These are phyloP conservation scores for Trapa incisa DNA, from an alignment of 345 rosid species.

Conservation along the genomic window DNA sequence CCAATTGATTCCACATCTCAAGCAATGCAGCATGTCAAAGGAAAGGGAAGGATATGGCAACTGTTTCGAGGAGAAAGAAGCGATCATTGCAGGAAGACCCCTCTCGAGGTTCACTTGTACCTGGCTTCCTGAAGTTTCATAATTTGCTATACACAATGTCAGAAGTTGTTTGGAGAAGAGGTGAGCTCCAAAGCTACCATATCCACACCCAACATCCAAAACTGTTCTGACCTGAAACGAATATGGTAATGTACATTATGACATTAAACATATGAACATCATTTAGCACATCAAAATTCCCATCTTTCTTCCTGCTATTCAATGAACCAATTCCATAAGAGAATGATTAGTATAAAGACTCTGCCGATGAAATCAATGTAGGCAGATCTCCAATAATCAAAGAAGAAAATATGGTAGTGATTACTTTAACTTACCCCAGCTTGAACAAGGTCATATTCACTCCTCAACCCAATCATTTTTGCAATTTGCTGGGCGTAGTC, in stretches of 20 bases:
- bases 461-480: conserved; percentile 85
- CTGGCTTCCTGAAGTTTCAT: conserved; percentile 95
- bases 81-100: conserved; percentile 98
- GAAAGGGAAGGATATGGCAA: conserved; percentile 94
- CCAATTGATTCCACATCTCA: conserved; percentile 86
- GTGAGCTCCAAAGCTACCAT: conserved; percentile 98
- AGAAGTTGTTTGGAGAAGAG: conserved; percentile 61
- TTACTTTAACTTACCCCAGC: conserved; percentile 63
- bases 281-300: neutral
- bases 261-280: neutral
- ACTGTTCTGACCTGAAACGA: conserved; percentile 74
- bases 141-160: conserved; percentile 92
- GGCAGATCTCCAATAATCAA: neutral
- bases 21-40: conserved; percentile 97
- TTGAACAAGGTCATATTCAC: conserved; percentile 63
- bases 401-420: neutral
- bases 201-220: conserved; percentile 97
- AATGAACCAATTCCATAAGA: neutral
- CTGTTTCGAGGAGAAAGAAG: conserved; percentile 63
- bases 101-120: conserved; percentile 96
- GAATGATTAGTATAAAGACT: neutral
- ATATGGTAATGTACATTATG: neutral
- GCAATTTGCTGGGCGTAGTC: conserved; percentile 98
- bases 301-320: neutral
- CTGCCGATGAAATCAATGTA: neutral